Evolutionary conservation across 2,329 filamentous ascomycete species (phyloP).

Genomic region (Talaromyces marneffei): DNA sequence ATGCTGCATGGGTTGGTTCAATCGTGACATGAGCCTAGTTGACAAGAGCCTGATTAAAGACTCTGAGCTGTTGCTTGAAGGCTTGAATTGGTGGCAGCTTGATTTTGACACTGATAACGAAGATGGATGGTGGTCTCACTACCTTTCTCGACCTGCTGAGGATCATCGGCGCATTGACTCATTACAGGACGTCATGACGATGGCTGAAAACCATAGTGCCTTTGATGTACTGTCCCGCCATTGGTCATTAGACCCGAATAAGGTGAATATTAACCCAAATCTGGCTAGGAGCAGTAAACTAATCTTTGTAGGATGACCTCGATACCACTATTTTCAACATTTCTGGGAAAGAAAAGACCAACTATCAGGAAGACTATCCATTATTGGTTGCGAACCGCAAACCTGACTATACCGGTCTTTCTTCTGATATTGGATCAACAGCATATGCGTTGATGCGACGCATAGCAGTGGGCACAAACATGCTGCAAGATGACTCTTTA

Average conservation of each 20-base stretch:
- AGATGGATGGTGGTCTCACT: conserved; percentile 47
- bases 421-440: conserved; percentile 30
- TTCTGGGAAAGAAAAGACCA: conserved; percentile 46
- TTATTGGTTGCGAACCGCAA: conserved; percentile 49
- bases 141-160: conserved; percentile 20
- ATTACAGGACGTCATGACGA: conserved; percentile 25
- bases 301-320: conserved; percentile 43
- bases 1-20: conserved; percentile 69
- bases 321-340: conserved; percentile 61
- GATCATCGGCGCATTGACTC: conserved; percentile 18
- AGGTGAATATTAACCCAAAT: conserved; percentile 22
- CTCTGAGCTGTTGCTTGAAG: conserved; percentile 59
- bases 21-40: conserved; percentile 52
- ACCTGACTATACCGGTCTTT: conserved; percentile 40
- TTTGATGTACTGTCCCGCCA: conserved; percentile 31
- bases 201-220: conserved; percentile 31
- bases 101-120: conserved; percentile 44
- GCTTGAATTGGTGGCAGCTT: conserved; percentile 63
- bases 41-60: conserved; percentile 44
- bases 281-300: not conserved
- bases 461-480: conserved; percentile 18
- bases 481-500: not conserved
- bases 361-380: conserved; percentile 50
- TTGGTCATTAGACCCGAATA: conserved; percentile 23
- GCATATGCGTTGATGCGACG: conserved; percentile 26